Conservation (phyloP, 2,329 filamentous ascomycete species). For the Fusarium annulatum region DNA sequence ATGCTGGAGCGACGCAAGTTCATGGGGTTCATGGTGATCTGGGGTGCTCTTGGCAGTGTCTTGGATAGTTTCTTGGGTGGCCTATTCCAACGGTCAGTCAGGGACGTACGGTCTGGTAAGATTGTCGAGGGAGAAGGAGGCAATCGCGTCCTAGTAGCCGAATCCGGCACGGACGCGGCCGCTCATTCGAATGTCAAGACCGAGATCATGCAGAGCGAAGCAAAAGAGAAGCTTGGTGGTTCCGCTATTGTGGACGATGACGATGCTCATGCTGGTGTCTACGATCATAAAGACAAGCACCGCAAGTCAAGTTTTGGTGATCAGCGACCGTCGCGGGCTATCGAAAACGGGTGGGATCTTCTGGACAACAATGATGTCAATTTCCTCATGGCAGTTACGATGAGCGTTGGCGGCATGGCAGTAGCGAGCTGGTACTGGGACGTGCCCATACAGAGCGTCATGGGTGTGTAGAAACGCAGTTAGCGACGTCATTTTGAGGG, state of each 20-base stretch:
- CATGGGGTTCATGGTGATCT: conserved; percentile 71
- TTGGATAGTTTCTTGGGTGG: conserved; percentile 91
- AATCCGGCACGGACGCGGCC: conserved; percentile 41
- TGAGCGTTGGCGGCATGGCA: conserved; percentile 83
- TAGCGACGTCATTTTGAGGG: conserved; percentile 41
- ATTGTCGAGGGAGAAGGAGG: conserved; percentile 90
- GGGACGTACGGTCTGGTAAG: conserved; percentile 84
- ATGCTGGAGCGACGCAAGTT: conserved; percentile 57
- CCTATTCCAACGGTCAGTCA: conserved; percentile 85
- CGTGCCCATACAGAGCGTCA: conserved; percentile 60
- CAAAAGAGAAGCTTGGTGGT: conserved; percentile 52
- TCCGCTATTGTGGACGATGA: conserved; percentile 51
- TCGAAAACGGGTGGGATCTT: conserved; percentile 76
- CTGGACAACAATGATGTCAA: conserved; percentile 98
- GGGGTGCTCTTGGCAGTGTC: conserved; percentile 83
- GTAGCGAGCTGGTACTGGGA: conserved; percentile 71
- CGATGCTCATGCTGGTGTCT: conserved; percentile 55
- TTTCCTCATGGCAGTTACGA: conserved; percentile 84
- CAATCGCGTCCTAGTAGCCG: conserved; percentile 63
- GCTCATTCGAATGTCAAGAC: conserved; percentile 53
- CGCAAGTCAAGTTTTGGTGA: conserved; percentile 65
- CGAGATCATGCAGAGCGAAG: conserved; percentile 56
- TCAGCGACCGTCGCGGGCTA: conserved; percentile 68
- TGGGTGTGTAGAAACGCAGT: conserved; percentile 45
- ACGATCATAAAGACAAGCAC: conserved; percentile 62